phyloP scores from a whole-genome alignment of 768 basidiomycete genomes.

The Cantharellus cinnabarinus region DNA sequence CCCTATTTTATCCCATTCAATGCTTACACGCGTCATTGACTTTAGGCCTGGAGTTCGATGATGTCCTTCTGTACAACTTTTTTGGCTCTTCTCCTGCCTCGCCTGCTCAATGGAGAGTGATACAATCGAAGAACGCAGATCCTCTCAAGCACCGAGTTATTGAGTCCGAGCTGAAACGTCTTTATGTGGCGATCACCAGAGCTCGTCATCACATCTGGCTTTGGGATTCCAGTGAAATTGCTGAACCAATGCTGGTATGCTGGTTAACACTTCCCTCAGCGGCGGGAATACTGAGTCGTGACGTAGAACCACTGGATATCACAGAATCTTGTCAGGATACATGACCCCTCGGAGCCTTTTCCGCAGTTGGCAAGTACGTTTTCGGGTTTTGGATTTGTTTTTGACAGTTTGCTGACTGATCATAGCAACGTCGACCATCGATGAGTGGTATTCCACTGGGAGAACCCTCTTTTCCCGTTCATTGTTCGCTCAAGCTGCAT shows the following conservation, averaged over 20 bases:
- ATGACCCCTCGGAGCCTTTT: background rate
- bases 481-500: background rate
- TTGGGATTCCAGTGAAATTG: conserved; percentile 3
- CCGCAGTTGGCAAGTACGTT: conserved; percentile 3
- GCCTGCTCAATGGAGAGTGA: conserved; percentile 36
- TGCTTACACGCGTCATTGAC: background rate
- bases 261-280: too few species aligned
- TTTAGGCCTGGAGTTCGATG: conserved; percentile 17
- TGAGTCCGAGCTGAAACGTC: conserved; percentile 5
- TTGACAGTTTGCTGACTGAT: conserved; percentile 1
- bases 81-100: conserved; percentile 41
- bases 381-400: background rate
- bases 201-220: conserved; percentile 6
- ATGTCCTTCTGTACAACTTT: conserved; percentile 51
- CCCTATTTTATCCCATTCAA: conserved; percentile 1
- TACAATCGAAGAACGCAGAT: conserved; percentile 16
- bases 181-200: conserved; percentile 7
- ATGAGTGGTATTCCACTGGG: conserved; percentile 3
- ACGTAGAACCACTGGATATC: conserved; percentile 1
- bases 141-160: background rate
- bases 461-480: background rate
- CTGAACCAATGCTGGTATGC: conserved; percentile 3
- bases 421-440: background rate
- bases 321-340: background rate
- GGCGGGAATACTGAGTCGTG: background rate